Base-by-base conservation (phyloP, 176 grass and related monocot species). In the Eragrostis curvula region DNA sequence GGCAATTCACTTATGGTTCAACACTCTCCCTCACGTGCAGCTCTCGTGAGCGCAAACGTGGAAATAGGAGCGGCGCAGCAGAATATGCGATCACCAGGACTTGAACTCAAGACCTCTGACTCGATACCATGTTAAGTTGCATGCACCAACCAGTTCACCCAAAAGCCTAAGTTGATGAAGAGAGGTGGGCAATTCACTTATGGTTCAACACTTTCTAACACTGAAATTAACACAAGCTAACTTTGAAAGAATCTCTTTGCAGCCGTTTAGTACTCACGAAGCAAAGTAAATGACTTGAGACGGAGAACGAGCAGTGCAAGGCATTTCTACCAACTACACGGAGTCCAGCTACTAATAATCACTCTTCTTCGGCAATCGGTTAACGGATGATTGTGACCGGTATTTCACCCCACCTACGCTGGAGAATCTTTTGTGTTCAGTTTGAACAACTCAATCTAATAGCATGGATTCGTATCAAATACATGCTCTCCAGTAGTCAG, bases 271-370 rank as follows among this genome's bases (percentile, higher is more conserved):
- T 23, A 8, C 14, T 21, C 1, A 58, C 55, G 55, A 58, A 23
- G 2, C 57, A 29, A 11, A 27, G 24, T 32, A 48, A 32, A 39
- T 44, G 55, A 44, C 13, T 45, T 28, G 14, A 9, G 20, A 18
- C 15, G 13, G 15, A 39, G 44, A 9, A 29, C 5, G 50, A 12
- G 17, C 15, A 21, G 3, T 1, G 6, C 61, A 76, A 58, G 24
- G 76, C 18, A 68, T 77, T 75, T 84, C 39, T 76, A 11, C 24
- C 1, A 12, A 3, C 59, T 72, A 82, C 80, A 72, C 55, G 5
- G 25, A 72, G 44, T 17, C n/a, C 39, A 59, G 47, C 61, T 62
- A 12, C 80, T 24, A 62, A n/a, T 59, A 12, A 32, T 24, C 68
- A 25, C 80, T 51, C 2, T 2, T 21, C 24, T 13, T 52, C 29